Evolutionary conservation across 2,329 filamentous ascomycete genomes (phyloP).

Genomic region (Penicillium sp.): DNA sequence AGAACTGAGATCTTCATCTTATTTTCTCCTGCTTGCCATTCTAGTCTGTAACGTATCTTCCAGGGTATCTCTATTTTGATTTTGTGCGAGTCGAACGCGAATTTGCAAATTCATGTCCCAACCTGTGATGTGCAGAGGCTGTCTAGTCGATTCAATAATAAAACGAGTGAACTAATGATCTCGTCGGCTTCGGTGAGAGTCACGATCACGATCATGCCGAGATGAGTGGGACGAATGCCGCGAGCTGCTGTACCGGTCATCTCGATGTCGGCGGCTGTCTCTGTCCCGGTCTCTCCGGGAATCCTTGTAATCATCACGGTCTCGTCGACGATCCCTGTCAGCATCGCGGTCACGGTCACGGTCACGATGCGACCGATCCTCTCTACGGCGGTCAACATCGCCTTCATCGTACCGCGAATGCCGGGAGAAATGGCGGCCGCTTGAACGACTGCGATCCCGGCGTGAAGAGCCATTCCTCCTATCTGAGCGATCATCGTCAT

Average conservation of each 20-base stretch:
- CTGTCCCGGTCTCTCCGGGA: conserved; percentile 22
- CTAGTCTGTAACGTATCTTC: conserved; percentile 2
- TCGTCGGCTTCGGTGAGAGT: conserved; percentile 31
- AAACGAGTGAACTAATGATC: conserved; percentile 21
- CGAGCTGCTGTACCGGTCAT: conserved; percentile 34
- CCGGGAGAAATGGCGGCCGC: conserved; percentile 35
- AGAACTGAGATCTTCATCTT: conserved; percentile 20
- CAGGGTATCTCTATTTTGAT: conserved; percentile 25
- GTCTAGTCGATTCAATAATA: not conserved
- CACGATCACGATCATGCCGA: conserved; percentile 29
- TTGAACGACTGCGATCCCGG: conserved; percentile 37
- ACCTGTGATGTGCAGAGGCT: conserved; percentile 7
- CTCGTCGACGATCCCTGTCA: conserved; percentile 34
- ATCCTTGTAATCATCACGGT: conserved; percentile 28
- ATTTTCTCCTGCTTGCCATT: not conserved
- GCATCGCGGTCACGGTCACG: conserved; percentile 25
- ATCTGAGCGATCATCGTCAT: conserved; percentile 35
- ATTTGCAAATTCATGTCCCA: conserved; percentile 2
- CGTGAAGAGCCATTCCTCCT: conserved; percentile 41
- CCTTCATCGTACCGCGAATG: conserved; percentile 42
- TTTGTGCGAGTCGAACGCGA: too few relatives aligned
- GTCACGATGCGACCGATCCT: conserved; percentile 37
- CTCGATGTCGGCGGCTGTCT: conserved; percentile 27
- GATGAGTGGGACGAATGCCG: conserved; percentile 35
- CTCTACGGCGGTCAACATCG: conserved; percentile 30